Percentiles rank a stretch among this genome's conserved stretches.
Conservation (phyloP, 1,284 basidiomycete species). For the Moesziomyces sp. region DNA sequence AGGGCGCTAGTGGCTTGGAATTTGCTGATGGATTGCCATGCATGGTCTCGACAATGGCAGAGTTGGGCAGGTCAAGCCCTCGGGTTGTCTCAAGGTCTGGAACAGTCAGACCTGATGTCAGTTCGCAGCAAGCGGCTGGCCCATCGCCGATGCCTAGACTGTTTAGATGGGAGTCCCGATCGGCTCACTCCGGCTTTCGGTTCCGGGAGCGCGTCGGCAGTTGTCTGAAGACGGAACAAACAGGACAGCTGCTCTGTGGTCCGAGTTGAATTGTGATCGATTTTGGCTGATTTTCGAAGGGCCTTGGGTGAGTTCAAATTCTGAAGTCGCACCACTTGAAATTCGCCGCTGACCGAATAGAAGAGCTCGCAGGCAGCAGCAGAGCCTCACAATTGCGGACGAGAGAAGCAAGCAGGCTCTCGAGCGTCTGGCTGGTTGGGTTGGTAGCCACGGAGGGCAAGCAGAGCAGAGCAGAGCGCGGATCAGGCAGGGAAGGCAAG, state of each 20-base stretch:
- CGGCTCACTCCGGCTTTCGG: slow-evolving; percentile 5
- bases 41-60: not conserved
- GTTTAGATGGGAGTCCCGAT: not conserved
- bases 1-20: not conserved
- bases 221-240: slow-evolving; percentile 26
- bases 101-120: not conserved
- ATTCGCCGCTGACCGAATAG: not conserved
- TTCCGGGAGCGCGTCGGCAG: slow-evolving; percentile 7
- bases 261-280: slow-evolving; percentile 31
- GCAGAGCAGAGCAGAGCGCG: not conserved
- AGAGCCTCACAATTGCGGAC: not conserved
- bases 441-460: too few relatives aligned
- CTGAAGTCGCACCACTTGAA: not conserved
- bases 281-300: slow-evolving; percentile 1
- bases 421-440: too few relatives aligned
- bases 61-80: not conserved
- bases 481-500: not conserved
- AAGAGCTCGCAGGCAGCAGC: not conserved
- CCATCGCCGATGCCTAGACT: not conserved
- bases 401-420: not conserved
- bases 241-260: slow-evolving; percentile 1
- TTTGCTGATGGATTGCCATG: slow-evolving; percentile 7
- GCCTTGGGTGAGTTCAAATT: not conserved
- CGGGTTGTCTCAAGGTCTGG: not conserved
- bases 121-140: not conserved